Percentiles rank a stretch among this genome's conserved stretches.
Evolutionary conservation across 2,329 filamentous ascomycete species (phyloP).

Genomic region (Trichoderma sp.): DNA sequence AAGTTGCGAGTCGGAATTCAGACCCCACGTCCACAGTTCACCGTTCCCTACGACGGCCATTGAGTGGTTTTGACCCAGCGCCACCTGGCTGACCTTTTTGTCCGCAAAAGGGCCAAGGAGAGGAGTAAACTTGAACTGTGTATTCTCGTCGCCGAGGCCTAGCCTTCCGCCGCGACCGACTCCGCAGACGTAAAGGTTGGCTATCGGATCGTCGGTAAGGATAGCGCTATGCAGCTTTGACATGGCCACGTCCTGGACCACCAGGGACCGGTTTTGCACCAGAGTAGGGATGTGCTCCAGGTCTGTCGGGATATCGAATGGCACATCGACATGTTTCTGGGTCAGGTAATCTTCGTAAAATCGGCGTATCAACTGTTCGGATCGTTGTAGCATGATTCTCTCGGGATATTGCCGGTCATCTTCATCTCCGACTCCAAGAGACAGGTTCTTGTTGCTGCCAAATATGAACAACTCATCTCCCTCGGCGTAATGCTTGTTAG

Average conservation of each 20-base stretch:
- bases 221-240: slow-evolving; percentile 92
- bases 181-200: slow-evolving; percentile 90
- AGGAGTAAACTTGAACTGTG: slow-evolving; percentile 81
- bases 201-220: slow-evolving; percentile 80
- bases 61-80: slow-evolving; percentile 88
- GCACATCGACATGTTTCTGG: slow-evolving; percentile 43
- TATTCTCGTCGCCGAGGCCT: slow-evolving; percentile 86
- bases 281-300: slow-evolving; percentile 68
- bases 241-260: slow-evolving; percentile 80
- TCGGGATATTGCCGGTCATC: slow-evolving; percentile 95
- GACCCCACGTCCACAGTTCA: slow-evolving; percentile 94
- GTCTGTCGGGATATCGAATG: slow-evolving; percentile 35
- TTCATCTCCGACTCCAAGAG: slow-evolving; percentile 90
- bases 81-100: slow-evolving; percentile 74
- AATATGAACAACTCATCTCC: slow-evolving; percentile 92
- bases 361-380: slow-evolving; percentile 72
- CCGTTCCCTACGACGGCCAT: slow-evolving; percentile 82
- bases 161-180: slow-evolving; percentile 88
- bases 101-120: slow-evolving; percentile 76
- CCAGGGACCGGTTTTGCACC: slow-evolving; percentile 70
- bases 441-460: slow-evolving; percentile 94
- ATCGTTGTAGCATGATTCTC: slow-evolving; percentile 73
- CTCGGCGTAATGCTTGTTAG: slow-evolving; percentile 29
- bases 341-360: slow-evolving; percentile 72
- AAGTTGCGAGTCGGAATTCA: slow-evolving; percentile 81